These are phyloP conservation scores for Tubosaeta sp. DNA, from an alignment of 768 basidiomycete species.

Conservation along the genomic window DNA sequence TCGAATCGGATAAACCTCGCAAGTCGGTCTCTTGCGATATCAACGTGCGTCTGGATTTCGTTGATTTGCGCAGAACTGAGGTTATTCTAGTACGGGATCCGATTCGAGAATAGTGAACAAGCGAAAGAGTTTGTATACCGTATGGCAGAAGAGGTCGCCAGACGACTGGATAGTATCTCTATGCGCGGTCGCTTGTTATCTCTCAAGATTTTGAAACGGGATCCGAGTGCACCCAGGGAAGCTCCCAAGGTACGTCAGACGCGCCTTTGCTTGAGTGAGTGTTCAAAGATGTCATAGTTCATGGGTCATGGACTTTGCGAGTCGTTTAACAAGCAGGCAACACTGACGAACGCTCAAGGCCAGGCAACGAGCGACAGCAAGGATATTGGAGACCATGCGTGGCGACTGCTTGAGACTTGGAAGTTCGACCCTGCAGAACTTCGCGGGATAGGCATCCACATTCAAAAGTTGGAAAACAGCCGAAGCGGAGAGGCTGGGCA, in stretches of 20 bases:
- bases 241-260: conserved; percentile 68
- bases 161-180: conserved; percentile 60
- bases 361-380: conserved; percentile 68
- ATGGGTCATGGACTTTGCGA: conserved; percentile 89
- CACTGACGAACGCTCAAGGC: conserved; percentile 56
- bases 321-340: conserved; percentile 68
- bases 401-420: conserved; percentile 68
- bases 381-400: conserved; percentile 72
- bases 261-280: neutral
- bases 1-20: conserved; percentile 81
- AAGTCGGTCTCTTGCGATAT: conserved; percentile 94
- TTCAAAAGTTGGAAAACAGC: conserved; percentile 76
- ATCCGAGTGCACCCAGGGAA: conserved; percentile 82
- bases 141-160: conserved; percentile 74
- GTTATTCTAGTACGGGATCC: conserved; percentile 78
- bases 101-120: conserved; percentile 80
- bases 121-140: conserved; percentile 74
- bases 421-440: conserved; percentile 80
- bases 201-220: conserved; percentile 85
- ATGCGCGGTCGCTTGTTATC: conserved; percentile 75
- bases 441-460: conserved; percentile 88
- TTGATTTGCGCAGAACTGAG: neutral
- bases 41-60: conserved; percentile 56
- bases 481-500: conserved; percentile 47
- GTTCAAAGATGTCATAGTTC: conserved; percentile 50